Conservation (phyloP, 805 yeast genomes). For the Pichia eremophila region DNA sequence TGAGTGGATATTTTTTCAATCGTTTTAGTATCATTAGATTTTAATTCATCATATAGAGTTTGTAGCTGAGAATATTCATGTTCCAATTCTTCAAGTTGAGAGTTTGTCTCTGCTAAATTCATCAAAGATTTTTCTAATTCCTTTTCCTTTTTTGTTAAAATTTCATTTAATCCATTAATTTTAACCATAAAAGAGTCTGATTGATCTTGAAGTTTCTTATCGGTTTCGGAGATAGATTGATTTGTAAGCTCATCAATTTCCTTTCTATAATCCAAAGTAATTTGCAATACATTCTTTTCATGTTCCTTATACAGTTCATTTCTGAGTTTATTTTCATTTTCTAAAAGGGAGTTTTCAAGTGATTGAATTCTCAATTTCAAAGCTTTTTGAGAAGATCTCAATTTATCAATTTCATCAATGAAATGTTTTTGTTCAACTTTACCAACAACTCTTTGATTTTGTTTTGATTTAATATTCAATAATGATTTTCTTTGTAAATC, state of each 20-base stretch:
- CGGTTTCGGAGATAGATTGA: conserved; percentile 16
- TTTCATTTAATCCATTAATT: conserved; percentile 9
- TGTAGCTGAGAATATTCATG: neutral
- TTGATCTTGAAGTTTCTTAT: conserved; percentile 23
- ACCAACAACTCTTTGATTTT: neutral
- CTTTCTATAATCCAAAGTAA: conserved; percentile 25
- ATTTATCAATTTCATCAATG: conserved; percentile 19
- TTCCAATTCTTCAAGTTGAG: neutral
- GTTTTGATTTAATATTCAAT: neutral
- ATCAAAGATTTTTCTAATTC: conserved; percentile 5
- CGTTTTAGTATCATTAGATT: neutral
- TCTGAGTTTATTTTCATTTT: conserved; percentile 25
- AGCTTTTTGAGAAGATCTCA: conserved; percentile 17
- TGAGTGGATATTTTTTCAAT: conserved; percentile 1
- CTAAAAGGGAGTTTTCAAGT: conserved; percentile 18
- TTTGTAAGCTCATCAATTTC: conserved; percentile 27
- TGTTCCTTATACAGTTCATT: conserved; percentile 23
- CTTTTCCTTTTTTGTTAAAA: neutral
- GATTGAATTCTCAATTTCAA: conserved; percentile 16
- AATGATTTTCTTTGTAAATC: conserved; percentile 17
- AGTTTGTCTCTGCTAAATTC: neutral
- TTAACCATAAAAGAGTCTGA: conserved; percentile 26
- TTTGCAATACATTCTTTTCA: conserved; percentile 29
- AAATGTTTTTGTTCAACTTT: conserved; percentile 12
- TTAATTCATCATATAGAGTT: conserved; percentile 1